A percentile compares a stretch with the other conserved stretches of the same genome.
phyloP scores from a whole-genome alignment of 352 stramenopile species.

The Blastocystis sp. region DNA sequence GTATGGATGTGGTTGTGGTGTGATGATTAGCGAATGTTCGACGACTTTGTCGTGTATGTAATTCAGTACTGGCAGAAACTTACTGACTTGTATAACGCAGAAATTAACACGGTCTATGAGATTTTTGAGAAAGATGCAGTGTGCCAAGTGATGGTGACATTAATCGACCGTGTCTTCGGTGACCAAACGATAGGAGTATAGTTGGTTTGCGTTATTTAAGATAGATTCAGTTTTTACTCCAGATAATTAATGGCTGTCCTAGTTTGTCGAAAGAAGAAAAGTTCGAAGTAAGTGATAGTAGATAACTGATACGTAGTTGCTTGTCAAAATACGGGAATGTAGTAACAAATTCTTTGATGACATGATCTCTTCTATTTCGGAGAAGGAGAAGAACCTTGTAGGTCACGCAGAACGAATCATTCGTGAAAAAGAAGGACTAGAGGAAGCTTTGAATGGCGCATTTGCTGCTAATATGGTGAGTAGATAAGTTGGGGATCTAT shows the following conservation, averaged over 20 bases:
- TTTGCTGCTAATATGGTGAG: neutral
- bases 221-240: slow-evolving; percentile 21
- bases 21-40: slow-evolving; percentile 10
- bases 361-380: neutral
- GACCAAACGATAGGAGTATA: slow-evolving; percentile 41
- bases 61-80: neutral
- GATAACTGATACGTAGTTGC: neutral
- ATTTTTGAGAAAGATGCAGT: slow-evolving; percentile 48
- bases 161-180: slow-evolving; percentile 37
- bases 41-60: slow-evolving; percentile 29
- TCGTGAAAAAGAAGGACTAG: neutral
- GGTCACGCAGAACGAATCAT: slow-evolving; percentile 18
- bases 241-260: neutral
- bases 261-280: slow-evolving; percentile 24
- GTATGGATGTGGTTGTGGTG: neutral
- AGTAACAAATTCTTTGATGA: neutral
- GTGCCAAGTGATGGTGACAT: slow-evolving; percentile 37
- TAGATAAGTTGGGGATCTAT: too few relatives aligned
- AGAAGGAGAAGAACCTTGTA: neutral
- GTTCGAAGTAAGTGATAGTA: neutral
- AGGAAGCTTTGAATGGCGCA: neutral
- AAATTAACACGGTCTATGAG: slow-evolving; percentile 45
- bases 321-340: neutral
- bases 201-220: neutral
- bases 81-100: neutral